These are phyloP conservation scores for Gyromitra esculenta DNA, from an alignment of 2,329 filamentous ascomycete genomes.

Conservation along the genomic window DNA sequence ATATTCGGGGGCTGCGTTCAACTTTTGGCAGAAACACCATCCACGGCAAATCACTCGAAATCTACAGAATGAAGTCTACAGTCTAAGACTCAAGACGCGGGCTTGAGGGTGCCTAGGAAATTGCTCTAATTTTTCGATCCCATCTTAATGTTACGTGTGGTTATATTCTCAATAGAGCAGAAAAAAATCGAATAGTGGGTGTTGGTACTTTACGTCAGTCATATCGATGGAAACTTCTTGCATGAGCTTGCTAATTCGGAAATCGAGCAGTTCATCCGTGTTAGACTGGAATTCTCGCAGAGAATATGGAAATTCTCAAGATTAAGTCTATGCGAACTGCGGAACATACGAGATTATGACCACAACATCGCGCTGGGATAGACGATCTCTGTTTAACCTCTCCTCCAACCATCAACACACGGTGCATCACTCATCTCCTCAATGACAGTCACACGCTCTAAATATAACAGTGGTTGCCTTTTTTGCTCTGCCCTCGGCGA, in stretches of 20 bases:
- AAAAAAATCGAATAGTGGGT: no score
- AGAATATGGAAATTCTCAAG: neutral
- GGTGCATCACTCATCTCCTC: neutral
- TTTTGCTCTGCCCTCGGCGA: slow-evolving; percentile 24
- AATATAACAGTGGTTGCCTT: slow-evolving; percentile 21
- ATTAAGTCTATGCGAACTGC: neutral
- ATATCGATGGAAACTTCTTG: neutral
- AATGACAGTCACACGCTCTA: slow-evolving; percentile 2
- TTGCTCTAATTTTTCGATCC: no score
- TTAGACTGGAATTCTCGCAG: neutral
- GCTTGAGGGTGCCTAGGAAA: no score
- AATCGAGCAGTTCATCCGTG: no score
- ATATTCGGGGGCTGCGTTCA: neutral
- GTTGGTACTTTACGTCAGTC: neutral
- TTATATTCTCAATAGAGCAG: neutral
- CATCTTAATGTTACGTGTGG: neutral
- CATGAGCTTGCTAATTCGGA: neutral
- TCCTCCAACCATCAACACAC: neutral
- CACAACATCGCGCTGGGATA: no score
- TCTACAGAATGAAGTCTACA: neutral
- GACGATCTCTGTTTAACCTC: neutral
- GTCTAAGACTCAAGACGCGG: no score
- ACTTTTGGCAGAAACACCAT: neutral
- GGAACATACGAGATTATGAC: neutral
- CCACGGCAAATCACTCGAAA: neutral